Conservation (phyloP, 129 eudicot genomes). For the Flaveria sonorensis region DNA sequence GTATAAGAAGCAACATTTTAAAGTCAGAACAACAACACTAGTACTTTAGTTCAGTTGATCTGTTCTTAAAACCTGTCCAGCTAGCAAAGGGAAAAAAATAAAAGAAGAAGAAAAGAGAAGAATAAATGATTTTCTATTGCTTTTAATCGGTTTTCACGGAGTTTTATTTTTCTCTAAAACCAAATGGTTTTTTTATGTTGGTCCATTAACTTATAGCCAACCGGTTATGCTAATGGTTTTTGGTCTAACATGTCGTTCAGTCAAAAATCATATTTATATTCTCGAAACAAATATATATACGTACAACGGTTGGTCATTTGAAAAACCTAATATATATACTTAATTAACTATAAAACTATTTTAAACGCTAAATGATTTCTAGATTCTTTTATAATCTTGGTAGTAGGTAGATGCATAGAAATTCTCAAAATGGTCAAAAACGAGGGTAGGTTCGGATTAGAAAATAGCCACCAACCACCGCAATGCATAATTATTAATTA, state of each 20-base stretch:
- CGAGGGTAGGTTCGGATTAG: constrained; percentile 25
- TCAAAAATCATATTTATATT: too few species aligned
- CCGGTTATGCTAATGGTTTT: not conserved
- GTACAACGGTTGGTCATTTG: not conserved
- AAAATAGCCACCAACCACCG: constrained; percentile 31
- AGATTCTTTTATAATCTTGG: constrained; percentile 18
- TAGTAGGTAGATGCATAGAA: constrained; percentile 21
- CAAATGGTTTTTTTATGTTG: not conserved
- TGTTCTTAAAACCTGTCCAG: too few species aligned
- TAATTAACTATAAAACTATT: not conserved
- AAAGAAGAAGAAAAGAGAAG: not conserved
- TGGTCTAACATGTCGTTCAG: too few species aligned
- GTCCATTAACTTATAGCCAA: not conserved
- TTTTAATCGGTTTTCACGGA: not conserved
- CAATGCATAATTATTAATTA: not conserved
- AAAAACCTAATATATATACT: not conserved
- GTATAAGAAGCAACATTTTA: too few species aligned
- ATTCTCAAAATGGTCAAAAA: constrained; percentile 27
- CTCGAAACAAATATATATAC: not conserved
- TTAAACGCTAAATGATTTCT: constrained; percentile 1
- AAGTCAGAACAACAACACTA: too few species aligned
- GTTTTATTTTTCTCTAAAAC: not conserved
- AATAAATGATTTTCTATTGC: not conserved
- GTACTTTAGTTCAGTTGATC: too few species aligned
- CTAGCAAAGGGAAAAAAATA: too few species aligned